Base-by-base conservation (phyloP, 2,329 filamentous ascomycete species). In the Colletotrichum filicis region DNA sequence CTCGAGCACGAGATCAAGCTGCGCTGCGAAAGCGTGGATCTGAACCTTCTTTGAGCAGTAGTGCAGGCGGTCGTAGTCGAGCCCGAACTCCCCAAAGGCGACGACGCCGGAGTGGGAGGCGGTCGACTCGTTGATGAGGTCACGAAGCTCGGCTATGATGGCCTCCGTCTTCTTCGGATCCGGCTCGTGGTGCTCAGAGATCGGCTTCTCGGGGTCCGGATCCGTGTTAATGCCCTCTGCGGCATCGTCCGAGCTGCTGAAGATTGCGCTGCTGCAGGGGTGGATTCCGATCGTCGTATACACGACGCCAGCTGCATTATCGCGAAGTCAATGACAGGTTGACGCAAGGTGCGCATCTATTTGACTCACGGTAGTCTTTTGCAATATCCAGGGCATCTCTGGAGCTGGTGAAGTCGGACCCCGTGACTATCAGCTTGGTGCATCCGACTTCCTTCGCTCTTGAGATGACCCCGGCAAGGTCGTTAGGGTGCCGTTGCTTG, bases 281-380 rank as follows among this genome's bases (percentile, higher is more conserved):
- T 99, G 97, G 56, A 99, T 95, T 75, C 97, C 97, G 11, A 97
- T 92, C 1, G 97, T 99, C 26, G 93, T 92, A 82, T 95, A 99
- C 79, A 97, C 95, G 42, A 91, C 89, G 24, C 93, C 93, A 26
- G 95, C 94, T 95, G 73, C 59, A 49, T 32, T 32, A 61, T 6
- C 3, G 57, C 24, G 57, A 74, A 37, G 66, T 78, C 35, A 77
- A 49, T n/a, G 52, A 19, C 26, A 19, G 52, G 24, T 28, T 14
- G 24, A 28, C 58, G 26, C 28, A 14, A 35, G 42, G 16, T 42
- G 19, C 19, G 11, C 42, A 6, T n/a, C 8, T 49, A 22, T n/a
- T 49, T 53, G 28, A 85, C 91, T 74, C 85, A 96, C 94, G 91
- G 80, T 96, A 92, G 76, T 92, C 87, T 77, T 91, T 87, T 3